Evolutionary conservation across 768 basidiomycete species (phyloP).

Genomic region (Lactarius deliciosus): DNA sequence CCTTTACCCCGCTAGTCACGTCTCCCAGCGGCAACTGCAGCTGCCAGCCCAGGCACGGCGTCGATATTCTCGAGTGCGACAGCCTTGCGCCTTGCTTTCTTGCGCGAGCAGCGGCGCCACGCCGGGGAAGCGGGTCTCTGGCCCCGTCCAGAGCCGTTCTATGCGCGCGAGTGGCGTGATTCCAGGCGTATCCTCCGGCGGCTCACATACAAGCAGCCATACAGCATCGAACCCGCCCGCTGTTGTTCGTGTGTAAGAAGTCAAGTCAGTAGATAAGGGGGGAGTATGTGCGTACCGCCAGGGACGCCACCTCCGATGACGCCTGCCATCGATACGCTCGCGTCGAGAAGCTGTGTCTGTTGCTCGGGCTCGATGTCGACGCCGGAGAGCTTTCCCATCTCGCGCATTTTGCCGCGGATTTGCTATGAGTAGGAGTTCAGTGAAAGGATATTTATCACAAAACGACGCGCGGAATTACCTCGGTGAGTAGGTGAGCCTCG

Average conservation of each 20-base stretch:
- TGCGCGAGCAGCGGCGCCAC: slow-evolving; percentile 72
- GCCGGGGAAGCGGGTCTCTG: slow-evolving; percentile 44
- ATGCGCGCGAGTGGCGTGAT: slow-evolving; percentile 54
- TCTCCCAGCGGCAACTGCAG: slow-evolving; percentile 9
- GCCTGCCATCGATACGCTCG: slow-evolving; percentile 73
- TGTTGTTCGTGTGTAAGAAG: slow-evolving; percentile 36
- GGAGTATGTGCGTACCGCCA: slow-evolving; percentile 63
- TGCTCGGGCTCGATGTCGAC: slow-evolving; percentile 90
- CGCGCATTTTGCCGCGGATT: slow-evolving; percentile 76
- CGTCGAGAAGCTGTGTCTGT: slow-evolving; percentile 82
- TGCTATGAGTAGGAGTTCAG: slow-evolving; percentile 44
- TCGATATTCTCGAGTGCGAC: slow-evolving; percentile 61
- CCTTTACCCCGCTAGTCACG: slow-evolving; percentile 7
- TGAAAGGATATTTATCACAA: background rate
- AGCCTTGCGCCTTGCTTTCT: slow-evolving; percentile 68
- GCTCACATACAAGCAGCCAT: slow-evolving; percentile 84
- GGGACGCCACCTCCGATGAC: slow-evolving; percentile 95
- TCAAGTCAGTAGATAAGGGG: slow-evolving; percentile 3
- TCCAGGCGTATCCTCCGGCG: slow-evolving; percentile 43
- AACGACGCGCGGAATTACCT: slow-evolving; percentile 43
- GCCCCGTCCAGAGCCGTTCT: slow-evolving; percentile 62
- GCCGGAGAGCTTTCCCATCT: slow-evolving; percentile 72
- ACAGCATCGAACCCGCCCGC: slow-evolving; percentile 98
- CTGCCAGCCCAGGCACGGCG: slow-evolving; percentile 31
- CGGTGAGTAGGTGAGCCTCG: slow-evolving; percentile 53